Evolutionary conservation across 306 rosid genomes (phyloP).

Genomic region (Dryas drummondii): DNA sequence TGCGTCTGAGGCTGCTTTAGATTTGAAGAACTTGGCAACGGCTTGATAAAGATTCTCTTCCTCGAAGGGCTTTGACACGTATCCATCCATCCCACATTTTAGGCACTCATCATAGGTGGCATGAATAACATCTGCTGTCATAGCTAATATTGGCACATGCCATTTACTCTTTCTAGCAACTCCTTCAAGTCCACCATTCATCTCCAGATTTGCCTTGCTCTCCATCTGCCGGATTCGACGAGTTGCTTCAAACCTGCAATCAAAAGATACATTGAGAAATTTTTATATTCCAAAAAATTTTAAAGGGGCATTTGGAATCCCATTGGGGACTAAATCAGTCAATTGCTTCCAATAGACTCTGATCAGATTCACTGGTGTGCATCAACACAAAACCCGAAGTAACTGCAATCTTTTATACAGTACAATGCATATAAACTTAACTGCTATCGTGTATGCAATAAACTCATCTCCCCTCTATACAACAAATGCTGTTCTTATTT

Average conservation of each 20-base stretch:
- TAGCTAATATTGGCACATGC: constrained; percentile 85
- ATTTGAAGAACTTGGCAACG: constrained; percentile 70
- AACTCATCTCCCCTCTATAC: too few species aligned
- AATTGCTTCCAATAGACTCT: neutral
- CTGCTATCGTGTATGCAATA: too few species aligned
- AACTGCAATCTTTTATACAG: too few species aligned
- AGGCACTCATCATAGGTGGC: constrained; percentile 84
- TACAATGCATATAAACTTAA: too few species aligned
- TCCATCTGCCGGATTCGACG: constrained; percentile 75
- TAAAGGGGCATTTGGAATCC: too few species aligned
- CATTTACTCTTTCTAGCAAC: constrained; percentile 37
- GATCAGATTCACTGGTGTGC: too few species aligned
- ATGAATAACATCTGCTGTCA: constrained; percentile 97
- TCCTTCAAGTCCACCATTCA: constrained; percentile 45
- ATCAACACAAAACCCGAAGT: too few species aligned
- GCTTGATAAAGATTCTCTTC: constrained; percentile 92
- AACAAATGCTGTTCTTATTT: too few species aligned
- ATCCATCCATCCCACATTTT: constrained; percentile 93
- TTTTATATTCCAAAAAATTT: too few species aligned
- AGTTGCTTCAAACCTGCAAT: constrained; percentile 84
- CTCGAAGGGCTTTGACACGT: constrained; percentile 94
- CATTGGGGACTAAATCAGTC: neutral
- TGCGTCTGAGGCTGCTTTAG: constrained; percentile 39
- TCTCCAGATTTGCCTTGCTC: constrained; percentile 49
- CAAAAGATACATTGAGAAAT: neutral